Conservation (phyloP, 2,329 filamentous ascomycete species). For the Curvularia hawaiiensis region DNA sequence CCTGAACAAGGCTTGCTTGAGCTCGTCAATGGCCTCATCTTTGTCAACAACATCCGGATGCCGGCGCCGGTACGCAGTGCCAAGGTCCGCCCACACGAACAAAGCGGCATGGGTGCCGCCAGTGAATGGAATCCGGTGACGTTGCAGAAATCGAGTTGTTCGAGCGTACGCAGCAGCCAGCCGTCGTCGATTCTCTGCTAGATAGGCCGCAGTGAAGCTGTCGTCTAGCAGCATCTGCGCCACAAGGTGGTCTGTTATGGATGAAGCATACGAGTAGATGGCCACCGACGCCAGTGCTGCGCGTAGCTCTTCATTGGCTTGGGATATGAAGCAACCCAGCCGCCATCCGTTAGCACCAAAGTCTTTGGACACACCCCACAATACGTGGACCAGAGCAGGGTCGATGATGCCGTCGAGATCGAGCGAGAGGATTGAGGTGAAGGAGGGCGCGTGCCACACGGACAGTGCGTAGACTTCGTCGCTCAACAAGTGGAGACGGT, state of each 20-base stretch:
- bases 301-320: neutral
- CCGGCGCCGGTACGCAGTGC: neutral
- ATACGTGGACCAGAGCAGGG: neutral
- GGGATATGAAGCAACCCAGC: neutral
- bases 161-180: neutral
- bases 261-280: neutral
- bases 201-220: neutral
- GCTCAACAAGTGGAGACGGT: neutral
- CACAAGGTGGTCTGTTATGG: neutral
- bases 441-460: neutral
- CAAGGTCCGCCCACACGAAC: neutral
- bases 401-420: neutral
- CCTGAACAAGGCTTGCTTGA: neutral
- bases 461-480: neutral
- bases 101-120: neutral
- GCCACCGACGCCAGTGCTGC: neutral
- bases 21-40: neutral
- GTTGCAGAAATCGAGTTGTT: neutral
- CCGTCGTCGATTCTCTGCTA: neutral
- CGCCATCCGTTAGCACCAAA: neutral
- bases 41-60: neutral
- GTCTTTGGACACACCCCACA: neutral
- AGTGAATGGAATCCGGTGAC: neutral
- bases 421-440: neutral
- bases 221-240: neutral